Evolutionary conservation across 148 eudicot genomes (phyloP), one percentile per base, ranked within the genome.

Genomic region (Hydrangea macrophylla): DNA sequence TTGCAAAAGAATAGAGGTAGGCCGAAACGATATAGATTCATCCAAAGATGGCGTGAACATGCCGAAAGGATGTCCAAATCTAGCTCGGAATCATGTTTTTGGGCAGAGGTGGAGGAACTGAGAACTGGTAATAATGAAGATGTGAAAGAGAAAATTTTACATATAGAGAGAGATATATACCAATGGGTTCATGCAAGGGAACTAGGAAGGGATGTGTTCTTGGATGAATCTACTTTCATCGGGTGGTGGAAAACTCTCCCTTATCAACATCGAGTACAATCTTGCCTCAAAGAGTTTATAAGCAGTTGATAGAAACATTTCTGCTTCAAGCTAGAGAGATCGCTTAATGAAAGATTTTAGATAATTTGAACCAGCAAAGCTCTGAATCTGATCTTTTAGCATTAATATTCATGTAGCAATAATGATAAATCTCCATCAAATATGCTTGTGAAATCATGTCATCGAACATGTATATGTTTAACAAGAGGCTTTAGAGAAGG

Each of bases 221-320:
- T 88, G 65, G 73, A 79, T 13, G 84, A 78, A 45, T 83, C 96
- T 15, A 90, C 95, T 53, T 90, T 90, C 70, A 77, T 73, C 54
- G 78, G 78, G 73, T 90, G 98, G 98, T 93, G 98, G 98, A 86
- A 75, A 62, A 72, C 44, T 45, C 95, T 90, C 68, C 95, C 96
- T 39, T 17, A 55, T 50, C 79, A 83, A 31, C 96, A 92, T 59
- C 81, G 69, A 68, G 57, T 45, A 15, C 44, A 55, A 44, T 90
- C 96, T 44, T 80, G 94, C 75, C 71, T 87, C 68, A 60, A 68
- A 63, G 70, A 58, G 62, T 26, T 23, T 20, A 58, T 76, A 39
- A 68, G 56, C 58, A 60, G 39, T 11, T 69, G 22, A 48, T 48
- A 33, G 15, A 44, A 24, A 45, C 15, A 51, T 65, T 42, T 26